Base-by-base conservation (phyloP, 768 basidiomycete genomes). In the Gautieria morchelliformis region DNA sequence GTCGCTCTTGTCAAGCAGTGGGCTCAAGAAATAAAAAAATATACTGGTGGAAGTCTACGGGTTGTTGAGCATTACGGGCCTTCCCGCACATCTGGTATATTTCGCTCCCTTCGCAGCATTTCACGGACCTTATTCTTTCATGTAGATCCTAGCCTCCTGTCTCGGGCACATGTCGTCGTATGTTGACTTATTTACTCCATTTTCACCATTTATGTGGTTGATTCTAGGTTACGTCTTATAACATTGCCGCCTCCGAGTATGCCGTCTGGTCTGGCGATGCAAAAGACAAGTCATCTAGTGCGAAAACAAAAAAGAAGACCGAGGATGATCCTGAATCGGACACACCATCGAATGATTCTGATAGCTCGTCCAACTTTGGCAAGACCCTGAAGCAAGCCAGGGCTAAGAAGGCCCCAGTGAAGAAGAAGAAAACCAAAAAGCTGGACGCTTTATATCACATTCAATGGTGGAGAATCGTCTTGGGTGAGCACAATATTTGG, bases 1-100 rank as follows among this genome's bases (percentile, higher is more conserved):
- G 77, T 96, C 12, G 81, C 89, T 14, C 81, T 99, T 12, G 83
- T 96, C 54, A 79, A 80, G 12, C 96, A 99, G 69, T 99, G 95
- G 95, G 85, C 85, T 10, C 75, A 80, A 8, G 95, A 99, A 68
- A 83, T 93, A 47, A 68, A 78, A 53, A 89, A 84, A 63, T 83
- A 87, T 74, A 82, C 82, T 0, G 74, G 76, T 3, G 75, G 75
- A 1, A 35, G 20, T 6, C 72, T 95, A 6, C 78, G 74, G 0
- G 91, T 95, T 4, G 69, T 85, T 14, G 82, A 88, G 53, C 93
- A 98, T 67, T 93, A 97, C 48, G 96, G 95, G 0, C 66, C 84
- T 6, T 74, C 65, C 32, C 79, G 95, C 24, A 80, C 89, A 1
- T 82, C 81, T 40, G 78, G 89, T 89, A 61, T 39, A 78, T 64